Base-by-base conservation (phyloP, 345 rosid genomes). In the Euphorbia tirucalli region DNA sequence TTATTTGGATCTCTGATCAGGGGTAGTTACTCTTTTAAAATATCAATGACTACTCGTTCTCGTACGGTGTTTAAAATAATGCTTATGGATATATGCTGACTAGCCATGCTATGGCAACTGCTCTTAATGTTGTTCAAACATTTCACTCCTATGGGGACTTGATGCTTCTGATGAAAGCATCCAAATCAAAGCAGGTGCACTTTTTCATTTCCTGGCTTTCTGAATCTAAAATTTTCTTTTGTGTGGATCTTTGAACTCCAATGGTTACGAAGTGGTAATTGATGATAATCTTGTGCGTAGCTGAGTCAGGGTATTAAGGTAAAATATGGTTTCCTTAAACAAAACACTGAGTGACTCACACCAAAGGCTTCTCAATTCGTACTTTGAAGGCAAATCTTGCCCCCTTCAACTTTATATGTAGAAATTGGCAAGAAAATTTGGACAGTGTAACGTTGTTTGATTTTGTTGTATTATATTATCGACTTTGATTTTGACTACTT, bases 141-240 rank as follows among this genome's bases (percentile, higher is more conserved):
- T 82, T 81, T 52, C 99, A 95, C 85, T 92, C 99, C 65, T 92
- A 79, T 67, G 99, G 93, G 31, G 99, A 95, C 74, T 56, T 92
- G 67, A 84, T 92, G 96, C 91, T 95, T 70, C 87, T 89, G 28
- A 76, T 61, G 76, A 83, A 71, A 85, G 99, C 99, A 62, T 71
- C 89, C 27, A 80, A 90, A 61, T 74, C 76, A 60, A 80, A 84
- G 71, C 83, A 86, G 86, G 99, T 92, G 70, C 61, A 73, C 27
- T 44, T 70, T 66, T 65, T 74, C 72, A 46, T 46, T n/a, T 55
- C 11, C 37, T 28, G 41, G 21, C 57, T 54, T 43, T 69, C 14
- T 46, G 52, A 2, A 14, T 46, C 14, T 16, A 35, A 75, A 60
- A 25, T 49, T 49, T 67, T 68, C 52, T 61, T 73, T 48, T 69